Evolutionary conservation across 2,329 filamentous ascomycete genomes (phyloP).

Genomic region (Verticillium nonalfalfae): DNA sequence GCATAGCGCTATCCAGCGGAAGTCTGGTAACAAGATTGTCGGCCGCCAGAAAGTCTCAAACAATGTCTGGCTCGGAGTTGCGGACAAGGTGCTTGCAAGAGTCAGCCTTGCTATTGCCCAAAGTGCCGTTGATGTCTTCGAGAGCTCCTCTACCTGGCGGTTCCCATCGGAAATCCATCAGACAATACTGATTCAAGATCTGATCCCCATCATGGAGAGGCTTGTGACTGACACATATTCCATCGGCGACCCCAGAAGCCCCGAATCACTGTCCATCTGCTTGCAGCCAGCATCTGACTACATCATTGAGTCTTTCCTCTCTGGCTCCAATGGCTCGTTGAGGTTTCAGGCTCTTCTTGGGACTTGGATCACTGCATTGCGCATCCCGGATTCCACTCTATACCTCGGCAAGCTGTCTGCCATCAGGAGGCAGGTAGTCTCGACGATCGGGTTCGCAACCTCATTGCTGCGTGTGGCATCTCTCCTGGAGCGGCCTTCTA

Average conservation of each 20-base stretch:
- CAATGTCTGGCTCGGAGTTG: conserved; percentile 63
- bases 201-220: conserved; percentile 65
- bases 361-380: conserved; percentile 57
- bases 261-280: conserved; percentile 46
- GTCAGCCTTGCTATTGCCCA: conserved; percentile 69
- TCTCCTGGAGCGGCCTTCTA: conserved; percentile 54
- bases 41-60: conserved; percentile 37
- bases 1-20: conserved; percentile 60
- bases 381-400: conserved; percentile 54
- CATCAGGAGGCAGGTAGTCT: conserved; percentile 55
- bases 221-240: conserved; percentile 69
- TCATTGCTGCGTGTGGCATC: conserved; percentile 65
- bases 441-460: conserved; percentile 60
- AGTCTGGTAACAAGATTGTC: conserved; percentile 43
- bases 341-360: conserved; percentile 72
- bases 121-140: conserved; percentile 74
- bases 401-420: conserved; percentile 48
- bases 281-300: conserved; percentile 70
- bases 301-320: conserved; percentile 70
- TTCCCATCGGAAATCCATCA: conserved; percentile 65
- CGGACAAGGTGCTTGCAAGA: conserved; percentile 69
- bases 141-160: conserved; percentile 81
- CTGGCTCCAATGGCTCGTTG: conserved; percentile 61
- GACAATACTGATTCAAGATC: conserved; percentile 58
- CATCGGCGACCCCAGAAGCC: conserved; percentile 54